Percentiles rank a stretch among this genome's conserved stretches.
phyloP scores from a whole-genome alignment of 805 yeast genomes.

The Kurtzmaniella fragi region DNA sequence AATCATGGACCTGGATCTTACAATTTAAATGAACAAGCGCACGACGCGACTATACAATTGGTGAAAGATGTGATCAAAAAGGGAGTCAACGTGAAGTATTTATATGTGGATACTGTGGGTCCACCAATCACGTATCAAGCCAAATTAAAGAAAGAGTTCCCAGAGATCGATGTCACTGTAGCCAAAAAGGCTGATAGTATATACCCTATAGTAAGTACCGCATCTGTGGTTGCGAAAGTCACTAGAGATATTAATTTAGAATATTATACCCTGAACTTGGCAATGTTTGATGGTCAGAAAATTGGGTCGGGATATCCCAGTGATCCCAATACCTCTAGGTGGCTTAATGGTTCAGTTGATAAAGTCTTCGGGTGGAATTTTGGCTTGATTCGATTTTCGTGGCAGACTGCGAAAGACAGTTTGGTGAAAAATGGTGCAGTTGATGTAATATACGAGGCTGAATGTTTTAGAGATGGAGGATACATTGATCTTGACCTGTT shows the following conservation, averaged over 20 bases:
- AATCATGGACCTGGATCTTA: constrained; percentile 46
- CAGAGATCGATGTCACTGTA: constrained; percentile 67
- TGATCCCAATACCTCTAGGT: constrained; percentile 78
- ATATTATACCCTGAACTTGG: constrained; percentile 24
- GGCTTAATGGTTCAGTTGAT: constrained; percentile 65
- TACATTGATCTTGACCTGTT: constrained; percentile 3
- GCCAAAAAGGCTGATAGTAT: constrained; percentile 93
- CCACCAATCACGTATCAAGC: constrained; percentile 83
- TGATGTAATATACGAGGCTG: constrained; percentile 59
- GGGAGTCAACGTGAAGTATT: constrained; percentile 62
- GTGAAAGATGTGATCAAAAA: constrained; percentile 58
- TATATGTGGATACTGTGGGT: constrained; percentile 94
- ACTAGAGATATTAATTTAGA: constrained; percentile 71
- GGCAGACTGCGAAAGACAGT: constrained; percentile 88
- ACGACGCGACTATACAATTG: constrained; percentile 82
- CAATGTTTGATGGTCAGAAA: constrained; percentile 31
- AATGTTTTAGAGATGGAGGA: constrained; percentile 27
- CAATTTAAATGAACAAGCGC: constrained; percentile 94
- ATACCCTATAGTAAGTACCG: constrained; percentile 89
- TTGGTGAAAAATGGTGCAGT: constrained; percentile 49
- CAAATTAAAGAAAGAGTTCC: constrained; percentile 67
- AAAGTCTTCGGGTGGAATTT: constrained; percentile 81
- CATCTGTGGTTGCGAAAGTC: constrained; percentile 94
- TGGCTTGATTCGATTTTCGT: constrained; percentile 73
- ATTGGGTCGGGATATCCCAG: constrained; percentile 92